Base-by-base conservation (phyloP, 345 rosid species). In the Dovyalis caffra region DNA sequence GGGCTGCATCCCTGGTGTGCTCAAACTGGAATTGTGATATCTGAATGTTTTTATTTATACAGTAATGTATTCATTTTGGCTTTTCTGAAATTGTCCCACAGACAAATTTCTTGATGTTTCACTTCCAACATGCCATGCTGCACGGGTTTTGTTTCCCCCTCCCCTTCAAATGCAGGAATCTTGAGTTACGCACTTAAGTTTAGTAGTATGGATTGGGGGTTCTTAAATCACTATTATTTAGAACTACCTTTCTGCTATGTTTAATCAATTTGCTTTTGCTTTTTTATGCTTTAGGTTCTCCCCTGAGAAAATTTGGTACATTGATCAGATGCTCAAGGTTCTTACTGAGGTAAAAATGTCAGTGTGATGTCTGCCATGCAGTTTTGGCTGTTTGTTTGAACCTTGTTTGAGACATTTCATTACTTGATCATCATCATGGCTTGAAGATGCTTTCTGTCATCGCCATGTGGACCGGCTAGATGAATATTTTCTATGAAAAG, bases 241-340 rank as follows among this genome's bases (percentile, higher is more conserved):
- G 37, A 56, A 67, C 8, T 74, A 66, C 29, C 38, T 25, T 37
- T 15, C 64, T 35, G 31, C 40, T 37, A 33, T 69, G 77, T 66
- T 12, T 64, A 20, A 15, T 53, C 32, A 37, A 25, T 61, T 34
- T 33, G 65, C 63, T n/a, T 76, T 72, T 76, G 47, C 74, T 58
- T 47, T 87, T 70, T 79, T 75, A 66, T 81, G 40, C 69, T 81
- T 78, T 76, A 95, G 99, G 97, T 95, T 90, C 89, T 90, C 99
- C 74, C 92, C 93, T 2, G 98, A 95, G 79, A 95, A 95, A 84
- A 84, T 88, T 40, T 95, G 99, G 99, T 91, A 96, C 85, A 90
- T 93, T 75, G 97, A 93, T 86, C 98, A 93, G 90, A 96, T 96
- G 99, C 92, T 95, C 84, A 95, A 89, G 92, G 99, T 93, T 87